A percentile compares a stretch with the other conserved stretches of the same genome.
phyloP scores from a whole-genome alignment of 495 filamentous ascomycete genomes.

The Coniosporium apollinis region DNA sequence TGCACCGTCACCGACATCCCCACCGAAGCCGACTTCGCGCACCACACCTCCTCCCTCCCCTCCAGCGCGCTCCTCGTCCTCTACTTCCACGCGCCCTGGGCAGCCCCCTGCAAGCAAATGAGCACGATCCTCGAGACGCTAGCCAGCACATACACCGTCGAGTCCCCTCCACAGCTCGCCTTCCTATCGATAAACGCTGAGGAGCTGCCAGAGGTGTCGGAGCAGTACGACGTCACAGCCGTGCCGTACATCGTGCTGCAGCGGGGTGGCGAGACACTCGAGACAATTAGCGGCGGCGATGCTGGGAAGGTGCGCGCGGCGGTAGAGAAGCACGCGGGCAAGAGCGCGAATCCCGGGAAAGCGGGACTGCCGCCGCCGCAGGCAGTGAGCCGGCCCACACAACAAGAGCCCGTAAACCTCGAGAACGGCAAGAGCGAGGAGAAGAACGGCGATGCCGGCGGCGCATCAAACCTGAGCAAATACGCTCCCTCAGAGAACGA shows the following conservation, averaged over 20 bases:
- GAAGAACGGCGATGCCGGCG: constrained; percentile 14
- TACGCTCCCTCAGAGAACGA: constrained; percentile 32
- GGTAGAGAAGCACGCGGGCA: constrained; percentile 61
- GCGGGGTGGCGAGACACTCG: constrained; percentile 49
- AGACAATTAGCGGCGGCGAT: constrained; percentile 77
- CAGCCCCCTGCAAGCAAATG: constrained; percentile 92
- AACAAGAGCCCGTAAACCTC: constrained; percentile 1
- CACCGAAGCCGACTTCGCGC: constrained; percentile 47
- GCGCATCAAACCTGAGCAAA: constrained; percentile 20
- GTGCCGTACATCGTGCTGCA: constrained; percentile 83
- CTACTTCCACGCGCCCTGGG: constrained; percentile 93
- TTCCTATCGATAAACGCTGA: constrained; percentile 87
- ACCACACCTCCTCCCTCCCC: constrained; percentile 45
- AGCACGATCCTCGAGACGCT: constrained; percentile 68
- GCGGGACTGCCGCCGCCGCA: constrained; percentile 35
- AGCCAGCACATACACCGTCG: constrained; percentile 59
- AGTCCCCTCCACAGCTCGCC: constrained; percentile 44
- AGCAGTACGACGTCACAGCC: constrained; percentile 79
- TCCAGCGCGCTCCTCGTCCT: constrained; percentile 55
- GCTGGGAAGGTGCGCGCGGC: constrained; percentile 61
- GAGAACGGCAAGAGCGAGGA: constrained; percentile 10
- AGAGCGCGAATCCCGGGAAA: constrained; percentile 19
- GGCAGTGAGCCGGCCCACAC: constrained; percentile 22
- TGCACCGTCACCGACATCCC: constrained; percentile 51
- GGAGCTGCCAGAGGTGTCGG: constrained; percentile 70